Base-by-base conservation (phyloP, 176 grass and related monocot species). In the Aegilops umbellulata region DNA sequence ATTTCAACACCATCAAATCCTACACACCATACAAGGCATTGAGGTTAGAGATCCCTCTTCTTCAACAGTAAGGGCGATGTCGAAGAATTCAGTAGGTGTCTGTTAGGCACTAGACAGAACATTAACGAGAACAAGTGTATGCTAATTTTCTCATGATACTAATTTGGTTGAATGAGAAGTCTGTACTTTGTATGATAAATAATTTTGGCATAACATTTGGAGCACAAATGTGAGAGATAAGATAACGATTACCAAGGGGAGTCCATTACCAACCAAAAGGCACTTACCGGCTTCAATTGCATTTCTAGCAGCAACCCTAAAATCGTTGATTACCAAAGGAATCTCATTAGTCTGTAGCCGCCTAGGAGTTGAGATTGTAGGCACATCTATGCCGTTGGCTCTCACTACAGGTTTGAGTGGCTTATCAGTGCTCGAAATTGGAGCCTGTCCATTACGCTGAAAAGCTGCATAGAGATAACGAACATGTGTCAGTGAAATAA, bases 1-100 rank as follows among this genome's bases (percentile, higher is more conserved):
- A 97, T 92, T 84, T 97, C 95, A 86, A 97, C 90, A 41, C 92
- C 95, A 84, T 94, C 92, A 73, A 97, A 97, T 84, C 90, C 95
- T 97, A 74, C 53, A 76, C 13, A 90, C 13, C 66, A 88, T 4
- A 31, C 7, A 4, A 61, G 30, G 30, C 49, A n/a, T 34, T 27
- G 15, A 65, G 16, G 7, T 84, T 84, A 84, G 75, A 49, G 22
- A 70, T n/a, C 5, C 44, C 4, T 62, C 82, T 79, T 63, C 65
- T 74, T 79, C 3, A 8, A 26, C 25, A 67, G 57, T 60, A 42
- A 67, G 26, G 47, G 58, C 3, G 46, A 60, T 60, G 22, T 87
- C 57, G 19, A 83, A 51, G 44, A 82, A 83, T 7, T 60, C 51
- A 42, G 12, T 57, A 57, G 1, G 8, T 71, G 10, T 49, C 63